These are phyloP conservation scores for Tephrocybe sp. DNA, from an alignment of 768 basidiomycete species.

Conservation along the genomic window DNA sequence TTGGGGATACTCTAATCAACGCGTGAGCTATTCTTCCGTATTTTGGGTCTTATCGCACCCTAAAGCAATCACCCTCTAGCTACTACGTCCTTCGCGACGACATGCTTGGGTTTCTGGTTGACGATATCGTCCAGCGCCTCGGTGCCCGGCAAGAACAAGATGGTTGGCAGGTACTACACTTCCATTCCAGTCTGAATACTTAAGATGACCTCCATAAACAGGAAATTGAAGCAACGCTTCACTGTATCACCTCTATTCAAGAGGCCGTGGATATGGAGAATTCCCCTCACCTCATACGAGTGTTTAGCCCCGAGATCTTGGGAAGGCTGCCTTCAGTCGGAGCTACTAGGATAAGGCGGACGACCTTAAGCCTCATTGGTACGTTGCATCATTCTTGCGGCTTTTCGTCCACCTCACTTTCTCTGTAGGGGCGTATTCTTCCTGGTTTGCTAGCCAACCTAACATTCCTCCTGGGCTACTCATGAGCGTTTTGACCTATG, in stretches of 20 bases:
- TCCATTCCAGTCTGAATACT: background rate
- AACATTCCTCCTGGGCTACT: constrained; percentile 42
- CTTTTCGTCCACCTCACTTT: background rate
- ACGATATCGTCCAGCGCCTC: constrained; percentile 57
- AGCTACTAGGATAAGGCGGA: constrained; percentile 65
- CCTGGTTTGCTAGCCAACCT: constrained; percentile 68
- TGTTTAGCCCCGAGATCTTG: constrained; percentile 76
- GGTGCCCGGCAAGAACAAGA: constrained; percentile 36
- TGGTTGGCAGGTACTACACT: constrained; percentile 73
- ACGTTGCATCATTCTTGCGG: constrained; percentile 13
- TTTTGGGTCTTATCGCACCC: no score
- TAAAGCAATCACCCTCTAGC: no score
- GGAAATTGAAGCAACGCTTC: constrained; percentile 85
- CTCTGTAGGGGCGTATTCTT: constrained; percentile 63
- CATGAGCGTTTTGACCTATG: constrained; percentile 64
- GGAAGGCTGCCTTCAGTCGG: constrained; percentile 65
- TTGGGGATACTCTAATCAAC: constrained; percentile 86
- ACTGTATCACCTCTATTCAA: constrained; percentile 83
- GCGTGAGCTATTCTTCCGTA: constrained; percentile 49
- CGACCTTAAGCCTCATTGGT: constrained; percentile 77
- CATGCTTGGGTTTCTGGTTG: constrained; percentile 71
- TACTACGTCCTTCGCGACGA: constrained; percentile 86
- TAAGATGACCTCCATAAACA: constrained; percentile 24
- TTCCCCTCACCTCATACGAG: constrained; percentile 48
- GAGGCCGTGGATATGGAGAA: constrained; percentile 71